Base-by-base conservation (phyloP, 306 rosid genomes). In the Cucurbita maxima region DNA sequence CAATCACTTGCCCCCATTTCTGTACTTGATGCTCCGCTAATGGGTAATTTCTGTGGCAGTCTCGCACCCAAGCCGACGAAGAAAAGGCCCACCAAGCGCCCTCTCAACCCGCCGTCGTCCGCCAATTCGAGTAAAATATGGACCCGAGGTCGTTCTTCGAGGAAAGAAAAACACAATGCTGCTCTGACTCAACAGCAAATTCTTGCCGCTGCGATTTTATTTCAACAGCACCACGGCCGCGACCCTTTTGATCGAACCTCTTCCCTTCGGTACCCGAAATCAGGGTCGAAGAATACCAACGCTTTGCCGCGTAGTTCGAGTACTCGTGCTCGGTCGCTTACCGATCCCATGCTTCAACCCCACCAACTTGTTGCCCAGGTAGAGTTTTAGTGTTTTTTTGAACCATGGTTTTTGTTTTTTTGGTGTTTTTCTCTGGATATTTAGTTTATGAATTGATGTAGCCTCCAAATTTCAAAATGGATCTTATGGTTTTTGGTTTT, bases 281-380 rank as follows among this genome's bases (percentile, higher is more conserved):
- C 87, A 0, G 64, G 40, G 12, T 80, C 89, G 3, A 95, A 87
- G 80, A 90, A 80, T 83, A 84, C 71, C 45, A 73, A 77, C 76
- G 38, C 75, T 11, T 78, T 95, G 81, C 92, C 99, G 0, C 77
- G 99, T 48, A 91, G 97, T 82, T 91, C 97, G 0, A 95, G 99
- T 64, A 83, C 97, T 3, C 90, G 99, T 7, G 82, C 99, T 5
- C 85, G 99, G 66, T 89, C 99, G 0, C 89, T 91, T 51, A 79
- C 97, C 41, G 99, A 95, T 60, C 93, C 99, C 74, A 82, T 95
- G 59, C 90, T 95, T 4, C 97, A 86, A 70, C 97, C 99, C 34
- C 99, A 95, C 25, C 99, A 91, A 75, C 96, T 95, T 48, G 85
- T 85, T 74, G 84, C 83, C 72, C 90, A 88, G 99, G 97, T 87